Base-by-base conservation (phyloP, 768 basidiomycete genomes). In the Mycena belliarum region DNA sequence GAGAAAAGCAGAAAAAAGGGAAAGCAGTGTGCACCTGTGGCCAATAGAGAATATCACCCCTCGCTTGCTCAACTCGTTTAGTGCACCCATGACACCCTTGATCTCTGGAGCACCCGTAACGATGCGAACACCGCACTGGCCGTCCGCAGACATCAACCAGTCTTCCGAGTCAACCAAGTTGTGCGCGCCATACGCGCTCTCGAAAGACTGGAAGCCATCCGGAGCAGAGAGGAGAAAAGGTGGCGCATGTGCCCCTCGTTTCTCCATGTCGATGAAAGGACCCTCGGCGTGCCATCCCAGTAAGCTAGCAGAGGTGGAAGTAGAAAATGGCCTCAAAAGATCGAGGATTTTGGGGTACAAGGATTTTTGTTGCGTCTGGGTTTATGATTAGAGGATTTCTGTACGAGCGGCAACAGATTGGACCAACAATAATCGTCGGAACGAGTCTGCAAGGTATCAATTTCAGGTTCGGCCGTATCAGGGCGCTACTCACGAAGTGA, bases 211-310 rank as follows among this genome's bases (percentile, higher is more conserved):
- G 59, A 85, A 80, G 6, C 88, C 87, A n/a, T 83, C 76, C 1
- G 77, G 75, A 0, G 91, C 90, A 23, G 81, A 63, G 24, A 83
- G 69, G 28, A 92, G 83, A 71, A 84, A 84, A 4, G 83, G 76
- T 4, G 84, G 82, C 1, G 88, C 80, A 69, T 96, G 94, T 2
- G 90, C 91, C 3, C 94, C 94, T 42, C 89, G 85, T 69, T 93
- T 93, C n/a, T 80, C 79, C 38, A 84, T 73, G 52, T 92, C 87
- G 41, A 95, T 79, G 76, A 95, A 95, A 0, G 94, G 93, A 0
- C 94, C 94, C 72, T 96, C 94, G 25, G 83, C 90, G 63, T 96
- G 94, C 88, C 90, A 95, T 25, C 94, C 94, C 14, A 95, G 81
- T 4, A 93, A 70, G 32, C 82, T 86, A 0, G 93, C 92, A 11